Evolutionary conservation across 495 filamentous ascomycete genomes (phyloP).

Genomic region (Neurospora tetraspora): DNA sequence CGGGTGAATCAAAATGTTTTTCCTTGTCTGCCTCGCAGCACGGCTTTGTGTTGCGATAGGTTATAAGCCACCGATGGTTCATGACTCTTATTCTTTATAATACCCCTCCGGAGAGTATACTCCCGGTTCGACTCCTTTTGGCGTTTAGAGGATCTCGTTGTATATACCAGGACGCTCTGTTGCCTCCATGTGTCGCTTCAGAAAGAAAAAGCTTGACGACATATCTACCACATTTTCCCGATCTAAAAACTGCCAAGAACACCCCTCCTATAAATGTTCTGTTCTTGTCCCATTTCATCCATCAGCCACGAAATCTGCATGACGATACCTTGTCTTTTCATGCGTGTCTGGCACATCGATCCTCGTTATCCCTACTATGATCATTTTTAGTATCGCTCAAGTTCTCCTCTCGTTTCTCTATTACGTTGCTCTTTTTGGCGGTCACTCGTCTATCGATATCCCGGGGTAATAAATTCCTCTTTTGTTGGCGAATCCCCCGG

Average conservation of each 20-base stretch:
- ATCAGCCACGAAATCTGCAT: constrained; percentile 41
- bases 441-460: constrained; percentile 11
- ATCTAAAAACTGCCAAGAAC: constrained; percentile 18
- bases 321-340: constrained; percentile 38
- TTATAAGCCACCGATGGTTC: constrained; percentile 14
- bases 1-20: constrained; percentile 5
- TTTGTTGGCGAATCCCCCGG: constrained; percentile 4
- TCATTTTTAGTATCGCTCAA: constrained; percentile 4
- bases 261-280: constrained; percentile 11
- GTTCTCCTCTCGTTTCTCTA: constrained; percentile 9
- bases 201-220: constrained; percentile 8
- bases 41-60: constrained; percentile 2
- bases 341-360: constrained; percentile 44
- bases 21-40: constrained; percentile 2
- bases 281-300: constrained; percentile 36
- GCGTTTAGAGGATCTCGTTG: constrained; percentile 21
- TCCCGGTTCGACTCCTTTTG: constrained; percentile 14
- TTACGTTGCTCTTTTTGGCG: constrained; percentile 7
- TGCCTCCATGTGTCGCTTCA: constrained; percentile 2
- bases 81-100: constrained; percentile 23
- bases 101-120: constrained; percentile 14
- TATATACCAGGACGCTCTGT: constrained; percentile 20
- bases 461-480: constrained; percentile 12
- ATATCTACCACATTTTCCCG: constrained; percentile 14
- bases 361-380: constrained; percentile 7